Evolutionary conservation across 805 yeast species (phyloP).

Genomic region (Saturnispora hagleri): DNA sequence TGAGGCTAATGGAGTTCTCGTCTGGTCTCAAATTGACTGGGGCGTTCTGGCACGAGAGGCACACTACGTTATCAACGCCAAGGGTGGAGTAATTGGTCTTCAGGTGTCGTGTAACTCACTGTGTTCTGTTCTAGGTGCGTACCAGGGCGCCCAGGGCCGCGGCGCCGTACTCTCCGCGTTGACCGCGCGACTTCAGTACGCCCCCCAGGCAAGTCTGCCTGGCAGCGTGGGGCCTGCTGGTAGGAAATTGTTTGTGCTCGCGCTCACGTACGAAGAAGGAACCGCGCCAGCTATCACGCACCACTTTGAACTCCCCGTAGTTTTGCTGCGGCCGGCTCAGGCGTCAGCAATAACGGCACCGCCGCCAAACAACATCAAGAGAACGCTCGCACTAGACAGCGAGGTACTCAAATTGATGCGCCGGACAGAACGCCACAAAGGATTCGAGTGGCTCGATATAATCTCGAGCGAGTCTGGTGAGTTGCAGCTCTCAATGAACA

Average conservation of each 20-base stretch:
- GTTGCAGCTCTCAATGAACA: conserved; percentile 43
- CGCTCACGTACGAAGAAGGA: background rate
- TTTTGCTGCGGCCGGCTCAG: conserved; percentile 46
- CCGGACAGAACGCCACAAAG: conserved; percentile 58
- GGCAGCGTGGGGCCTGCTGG: background rate
- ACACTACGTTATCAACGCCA: background rate
- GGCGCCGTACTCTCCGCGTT: background rate
- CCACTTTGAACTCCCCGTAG: conserved; percentile 63
- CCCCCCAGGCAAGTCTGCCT: background rate
- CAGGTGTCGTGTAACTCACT: background rate
- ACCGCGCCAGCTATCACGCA: conserved; percentile 35
- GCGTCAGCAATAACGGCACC: conserved; percentile 21
- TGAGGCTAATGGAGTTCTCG: background rate
- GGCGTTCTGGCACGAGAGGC: background rate
- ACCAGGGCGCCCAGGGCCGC: background rate
- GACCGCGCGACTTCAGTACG: background rate
- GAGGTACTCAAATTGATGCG: conserved; percentile 39
- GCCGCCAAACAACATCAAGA: background rate
- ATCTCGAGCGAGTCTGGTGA: conserved; percentile 40
- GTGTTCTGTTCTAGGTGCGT: background rate
- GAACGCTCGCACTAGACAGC: background rate
- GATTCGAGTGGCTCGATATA: conserved; percentile 38
- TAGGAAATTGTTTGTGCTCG: conserved; percentile 1
- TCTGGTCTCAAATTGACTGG: background rate
- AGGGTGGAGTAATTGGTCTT: background rate